Evolutionary conservation across 192 early-diverging fungal genomes (phyloP).

Genomic region (Backusella luteola): DNA sequence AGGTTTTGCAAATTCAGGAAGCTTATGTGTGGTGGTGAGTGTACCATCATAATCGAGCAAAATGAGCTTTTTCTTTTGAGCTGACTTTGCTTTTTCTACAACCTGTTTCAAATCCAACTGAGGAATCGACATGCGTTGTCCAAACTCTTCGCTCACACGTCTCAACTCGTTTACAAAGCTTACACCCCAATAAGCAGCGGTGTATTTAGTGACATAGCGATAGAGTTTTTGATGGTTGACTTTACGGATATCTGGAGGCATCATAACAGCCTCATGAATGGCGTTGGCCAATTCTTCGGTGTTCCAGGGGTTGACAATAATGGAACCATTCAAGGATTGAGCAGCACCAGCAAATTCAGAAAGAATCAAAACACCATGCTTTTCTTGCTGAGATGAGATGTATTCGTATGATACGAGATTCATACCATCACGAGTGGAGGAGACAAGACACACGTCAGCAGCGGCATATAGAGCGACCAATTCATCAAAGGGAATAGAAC

Average conservation of each 20-base stretch:
- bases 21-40: conserved; percentile 76
- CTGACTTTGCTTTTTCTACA: conserved; percentile 49
- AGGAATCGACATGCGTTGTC: conserved; percentile 60
- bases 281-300: conserved; percentile 92
- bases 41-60: conserved; percentile 98
- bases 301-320: conserved; percentile 99
- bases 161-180: conserved; percentile 91
- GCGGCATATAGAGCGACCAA: conserved; percentile 94
- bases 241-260: conserved; percentile 79
- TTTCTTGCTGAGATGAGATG: conserved; percentile 86
- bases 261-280: conserved; percentile 88
- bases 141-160: conserved; percentile 65
- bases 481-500: conserved; percentile 93
- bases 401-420: conserved; percentile 99
- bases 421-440: conserved; percentile 99
- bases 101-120: conserved; percentile 55
- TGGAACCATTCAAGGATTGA: conserved; percentile 94
- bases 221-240: conserved; percentile 89
- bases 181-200: conserved; percentile 95
- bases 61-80: conserved; percentile 74
- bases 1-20: conserved; percentile 94
- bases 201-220: conserved; percentile 95
- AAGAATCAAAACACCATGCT: conserved; percentile 95
- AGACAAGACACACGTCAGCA: conserved; percentile 94
- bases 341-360: conserved; percentile 99